Evolutionary conservation across 805 yeast genomes (phyloP).

Genomic region (Metschnikowia amazonensis): DNA sequence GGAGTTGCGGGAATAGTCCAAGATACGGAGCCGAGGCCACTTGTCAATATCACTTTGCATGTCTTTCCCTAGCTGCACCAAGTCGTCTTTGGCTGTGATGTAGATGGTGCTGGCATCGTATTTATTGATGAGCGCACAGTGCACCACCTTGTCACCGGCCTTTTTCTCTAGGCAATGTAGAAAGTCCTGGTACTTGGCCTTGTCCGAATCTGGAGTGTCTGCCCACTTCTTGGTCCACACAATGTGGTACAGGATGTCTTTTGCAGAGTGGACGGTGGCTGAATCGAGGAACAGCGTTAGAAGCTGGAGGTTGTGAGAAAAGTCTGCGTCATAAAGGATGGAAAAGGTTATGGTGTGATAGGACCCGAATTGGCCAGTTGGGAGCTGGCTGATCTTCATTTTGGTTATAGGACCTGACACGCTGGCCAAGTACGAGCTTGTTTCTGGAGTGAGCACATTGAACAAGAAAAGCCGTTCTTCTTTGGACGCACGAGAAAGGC

Average conservation of each 20-base stretch:
- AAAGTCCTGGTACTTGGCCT: constrained; percentile 24
- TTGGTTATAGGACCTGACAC: neutral
- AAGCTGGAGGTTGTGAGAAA: neutral
- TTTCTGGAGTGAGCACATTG: neutral
- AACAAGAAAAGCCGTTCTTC: neutral
- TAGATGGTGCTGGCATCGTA: constrained; percentile 32
- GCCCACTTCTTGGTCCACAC: constrained; percentile 34
- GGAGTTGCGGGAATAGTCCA: constrained; percentile 39
- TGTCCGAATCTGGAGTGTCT: constrained; percentile 25
- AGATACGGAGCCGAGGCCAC: constrained; percentile 32
- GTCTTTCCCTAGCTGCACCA: constrained; percentile 32
- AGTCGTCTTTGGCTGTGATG: constrained; percentile 32
- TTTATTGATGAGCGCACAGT: constrained; percentile 38
- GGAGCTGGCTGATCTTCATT: neutral
- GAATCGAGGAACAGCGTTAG: neutral
- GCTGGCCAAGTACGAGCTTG: neutral
- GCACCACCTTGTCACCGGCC: constrained; percentile 30
- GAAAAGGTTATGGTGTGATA: constrained; percentile 2
- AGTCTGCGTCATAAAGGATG: constrained; percentile 1
- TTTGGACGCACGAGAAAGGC: neutral
- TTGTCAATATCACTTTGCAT: constrained; percentile 33
- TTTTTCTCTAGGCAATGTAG: constrained; percentile 20
- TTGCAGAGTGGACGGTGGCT: neutral
- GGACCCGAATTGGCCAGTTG: constrained; percentile 3
- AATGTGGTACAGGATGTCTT: constrained; percentile 26